Conservation (phyloP, 1,139 yeast genomes). For the Torulaspora globosa region DNA sequence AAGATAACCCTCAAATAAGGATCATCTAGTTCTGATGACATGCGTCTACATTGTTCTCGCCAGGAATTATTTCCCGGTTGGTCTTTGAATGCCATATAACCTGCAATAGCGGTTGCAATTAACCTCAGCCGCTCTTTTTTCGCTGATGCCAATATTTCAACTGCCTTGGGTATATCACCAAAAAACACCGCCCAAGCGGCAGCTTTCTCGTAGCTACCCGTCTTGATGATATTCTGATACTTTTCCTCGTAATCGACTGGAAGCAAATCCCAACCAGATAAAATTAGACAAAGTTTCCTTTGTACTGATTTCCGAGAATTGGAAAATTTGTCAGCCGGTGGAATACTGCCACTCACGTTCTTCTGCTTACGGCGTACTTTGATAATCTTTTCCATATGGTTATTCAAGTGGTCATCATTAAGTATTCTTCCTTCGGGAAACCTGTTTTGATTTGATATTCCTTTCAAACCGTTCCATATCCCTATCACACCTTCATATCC, state of each 20-base stretch:
- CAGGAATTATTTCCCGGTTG: constrained; percentile 68
- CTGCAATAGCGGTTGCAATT: constrained; percentile 93
- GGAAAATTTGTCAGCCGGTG: constrained; percentile 20
- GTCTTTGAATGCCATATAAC: constrained; percentile 74
- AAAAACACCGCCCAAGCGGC: constrained; percentile 98
- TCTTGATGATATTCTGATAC: constrained; percentile 50
- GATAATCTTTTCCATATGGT: constrained; percentile 42
- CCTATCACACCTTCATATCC: constrained; percentile 88
- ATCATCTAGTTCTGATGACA: constrained; percentile 82
- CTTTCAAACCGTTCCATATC: constrained; percentile 79
- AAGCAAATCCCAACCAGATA: constrained; percentile 90
- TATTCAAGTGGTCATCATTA: constrained; percentile 46
- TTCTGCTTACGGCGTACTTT: constrained; percentile 31
- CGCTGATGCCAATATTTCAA: constrained; percentile 56
- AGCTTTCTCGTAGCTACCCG: constrained; percentile 76
- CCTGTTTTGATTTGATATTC: constrained; percentile 55
- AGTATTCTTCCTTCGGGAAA: constrained; percentile 39
- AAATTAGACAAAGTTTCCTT: constrained; percentile 73
- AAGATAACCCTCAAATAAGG: constrained; percentile 90
- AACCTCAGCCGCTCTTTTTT: constrained; percentile 51
- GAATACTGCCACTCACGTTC: constrained; percentile 25
- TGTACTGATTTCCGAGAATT: constrained; percentile 50
- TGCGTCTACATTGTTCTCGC: constrained; percentile 86
- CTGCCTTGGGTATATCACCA: constrained; percentile 80
- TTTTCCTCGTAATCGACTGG: constrained; percentile 71